Percentiles rank a stretch among this genome's conserved stretches.
These are phyloP conservation scores for Globisporangium rhizosaccharum DNA, from an alignment of 352 stramenopile species.

Conservation along the genomic window DNA sequence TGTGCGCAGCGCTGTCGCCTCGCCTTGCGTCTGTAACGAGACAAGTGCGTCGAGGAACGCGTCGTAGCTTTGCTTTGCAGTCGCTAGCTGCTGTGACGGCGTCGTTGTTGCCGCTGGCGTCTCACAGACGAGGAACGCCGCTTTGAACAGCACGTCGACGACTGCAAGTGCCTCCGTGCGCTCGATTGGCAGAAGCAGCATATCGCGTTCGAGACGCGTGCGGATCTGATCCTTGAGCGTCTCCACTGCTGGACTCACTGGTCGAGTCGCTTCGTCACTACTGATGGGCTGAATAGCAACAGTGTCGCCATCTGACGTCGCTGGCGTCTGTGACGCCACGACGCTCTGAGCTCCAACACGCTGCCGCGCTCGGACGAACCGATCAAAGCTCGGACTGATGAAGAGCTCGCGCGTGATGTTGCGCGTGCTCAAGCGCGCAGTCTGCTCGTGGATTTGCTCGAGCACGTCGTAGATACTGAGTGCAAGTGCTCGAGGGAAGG, in stretches of 20 bases:
- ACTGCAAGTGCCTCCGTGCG: conserved; percentile 11
- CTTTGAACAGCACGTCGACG: conserved; percentile 47
- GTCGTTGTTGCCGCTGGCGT: neutral
- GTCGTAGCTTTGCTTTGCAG: conserved; percentile 4
- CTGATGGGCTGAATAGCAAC: too few relatives aligned
- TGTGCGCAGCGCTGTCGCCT: conserved; percentile 18
- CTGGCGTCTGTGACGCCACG: too few relatives aligned
- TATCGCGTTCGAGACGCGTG: conserved; percentile 28
- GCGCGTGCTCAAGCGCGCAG: conserved; percentile 26
- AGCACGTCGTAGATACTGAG: conserved; percentile 52
- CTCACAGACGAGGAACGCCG: conserved; percentile 36
- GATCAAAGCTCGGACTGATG: conserved; percentile 37
- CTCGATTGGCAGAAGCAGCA: conserved; percentile 40
- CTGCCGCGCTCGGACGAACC: conserved; percentile 21
- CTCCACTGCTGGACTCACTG: neutral
- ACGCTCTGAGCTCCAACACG: neutral
- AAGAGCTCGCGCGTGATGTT: conserved; percentile 38
- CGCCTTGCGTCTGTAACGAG: conserved; percentile 13
- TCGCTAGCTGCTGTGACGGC: neutral
- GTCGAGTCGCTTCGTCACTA: neutral
- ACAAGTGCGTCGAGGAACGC: conserved; percentile 26
- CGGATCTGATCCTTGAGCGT: conserved; percentile 22
- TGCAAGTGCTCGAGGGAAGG: conserved; percentile 38
- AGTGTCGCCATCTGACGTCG: neutral
- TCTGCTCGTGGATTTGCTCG: conserved; percentile 38